Percentiles rank a stretch among this genome's conserved stretches.
phyloP scores from a whole-genome alignment of 2,329 filamentous ascomycete species.

The Harringtonia aguacate region DNA sequence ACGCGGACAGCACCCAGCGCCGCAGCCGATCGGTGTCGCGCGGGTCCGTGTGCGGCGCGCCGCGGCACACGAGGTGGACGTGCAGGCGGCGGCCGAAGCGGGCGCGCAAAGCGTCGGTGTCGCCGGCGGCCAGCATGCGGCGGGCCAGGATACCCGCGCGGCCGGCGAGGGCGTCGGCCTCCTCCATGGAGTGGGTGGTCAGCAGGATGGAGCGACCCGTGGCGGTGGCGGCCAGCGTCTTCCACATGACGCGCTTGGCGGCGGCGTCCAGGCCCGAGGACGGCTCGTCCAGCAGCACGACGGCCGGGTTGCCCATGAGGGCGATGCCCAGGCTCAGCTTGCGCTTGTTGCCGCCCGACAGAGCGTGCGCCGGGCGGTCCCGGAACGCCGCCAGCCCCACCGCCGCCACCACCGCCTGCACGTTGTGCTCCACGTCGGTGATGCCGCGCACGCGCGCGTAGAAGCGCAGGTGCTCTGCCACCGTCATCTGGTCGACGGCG shows the following conservation, averaged over 20 bases:
- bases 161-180: conserved; percentile 78
- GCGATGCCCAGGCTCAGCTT: conserved; percentile 85
- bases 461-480: conserved; percentile 74
- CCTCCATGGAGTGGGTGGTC: conserved; percentile 92
- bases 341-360: conserved; percentile 89
- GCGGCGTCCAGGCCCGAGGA: conserved; percentile 83
- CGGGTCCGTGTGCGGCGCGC: conserved; percentile 61
- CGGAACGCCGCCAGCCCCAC: conserved; percentile 66
- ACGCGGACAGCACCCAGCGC: conserved; percentile 50
- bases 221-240: conserved; percentile 62
- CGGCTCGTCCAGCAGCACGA: conserved; percentile 82
- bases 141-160: conserved; percentile 78
- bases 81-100: conserved; percentile 71
- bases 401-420: conserved; percentile 64
- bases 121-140: conserved; percentile 77
- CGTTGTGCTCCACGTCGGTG: conserved; percentile 63
- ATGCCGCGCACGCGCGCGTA: conserved; percentile 81
- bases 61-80: conserved; percentile 67
- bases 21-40: conserved; percentile 58
- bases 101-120: conserved; percentile 58
- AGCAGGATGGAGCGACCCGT: conserved; percentile 73
- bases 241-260: conserved; percentile 89
- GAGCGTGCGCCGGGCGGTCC: conserved; percentile 62
- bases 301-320: conserved; percentile 81
- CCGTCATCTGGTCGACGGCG: conserved; percentile 85